Evolutionary conservation across 2,329 filamentous ascomycete species (phyloP).

Genomic region (Chaetothyriales sp.): DNA sequence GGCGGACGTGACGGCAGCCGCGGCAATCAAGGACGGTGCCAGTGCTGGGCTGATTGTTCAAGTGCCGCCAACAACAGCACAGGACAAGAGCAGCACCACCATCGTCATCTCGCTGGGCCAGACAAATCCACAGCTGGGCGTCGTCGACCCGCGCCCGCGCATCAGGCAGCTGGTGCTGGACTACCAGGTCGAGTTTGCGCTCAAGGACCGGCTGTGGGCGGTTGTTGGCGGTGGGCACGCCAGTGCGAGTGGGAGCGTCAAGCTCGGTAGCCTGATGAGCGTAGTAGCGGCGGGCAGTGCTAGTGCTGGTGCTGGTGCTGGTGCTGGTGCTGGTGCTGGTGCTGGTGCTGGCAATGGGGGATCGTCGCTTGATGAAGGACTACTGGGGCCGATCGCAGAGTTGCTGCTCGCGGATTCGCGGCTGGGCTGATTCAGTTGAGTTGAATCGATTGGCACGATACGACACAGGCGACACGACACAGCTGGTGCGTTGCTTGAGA

Average conservation of each 20-base stretch:
- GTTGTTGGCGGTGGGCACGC: slow-evolving; percentile 9
- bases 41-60: slow-evolving; percentile 37
- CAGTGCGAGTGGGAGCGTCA: slow-evolving; percentile 9
- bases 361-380: slow-evolving; percentile 8
- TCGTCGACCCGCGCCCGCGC: slow-evolving; percentile 11
- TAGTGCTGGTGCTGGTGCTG: too few species aligned
- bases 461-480: too few species aligned
- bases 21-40: slow-evolving; percentile 45
- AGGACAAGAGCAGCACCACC: slow-evolving; percentile 27
- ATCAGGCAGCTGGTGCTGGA: slow-evolving; percentile 16
- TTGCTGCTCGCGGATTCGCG: slow-evolving; percentile 17
- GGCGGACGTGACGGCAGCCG: slow-evolving; percentile 12
- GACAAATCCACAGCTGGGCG: slow-evolving; percentile 18
- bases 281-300: slow-evolving; percentile 2
- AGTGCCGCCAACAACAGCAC: slow-evolving; percentile 26
- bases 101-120: slow-evolving; percentile 26
- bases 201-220: slow-evolving; percentile 19
- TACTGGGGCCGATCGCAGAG: slow-evolving; percentile 19
- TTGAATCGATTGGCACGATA: not conserved
- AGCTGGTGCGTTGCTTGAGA: too few species aligned
- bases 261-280: slow-evolving; percentile 15
- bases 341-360: too few species aligned
- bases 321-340: too few species aligned
- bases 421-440: slow-evolving; percentile 1
- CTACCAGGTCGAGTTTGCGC: slow-evolving; percentile 19